Evolutionary conservation across 1,284 basidiomycete genomes (phyloP).

Genomic region (Melampsora americana): DNA sequence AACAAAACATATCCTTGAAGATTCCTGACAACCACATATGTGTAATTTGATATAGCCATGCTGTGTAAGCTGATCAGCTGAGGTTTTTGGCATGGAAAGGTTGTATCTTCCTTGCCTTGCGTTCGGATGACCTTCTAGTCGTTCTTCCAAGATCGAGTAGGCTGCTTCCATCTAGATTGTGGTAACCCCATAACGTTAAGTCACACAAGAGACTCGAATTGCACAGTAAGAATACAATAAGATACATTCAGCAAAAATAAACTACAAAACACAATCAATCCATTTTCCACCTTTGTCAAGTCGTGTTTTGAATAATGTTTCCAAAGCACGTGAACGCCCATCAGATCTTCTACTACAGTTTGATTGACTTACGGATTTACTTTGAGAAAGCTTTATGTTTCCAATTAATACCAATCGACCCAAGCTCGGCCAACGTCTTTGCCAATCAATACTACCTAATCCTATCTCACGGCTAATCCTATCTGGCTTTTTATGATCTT

Average conservation of each 20-base stretch:
- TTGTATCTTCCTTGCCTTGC: too few relatives aligned
- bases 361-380: not conserved
- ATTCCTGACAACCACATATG: too few relatives aligned
- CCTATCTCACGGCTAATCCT: not conserved
- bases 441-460: constrained; percentile 5
- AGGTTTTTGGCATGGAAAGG: too few relatives aligned
- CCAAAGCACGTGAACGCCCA: not conserved
- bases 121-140: too few relatives aligned
- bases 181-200: too few relatives aligned
- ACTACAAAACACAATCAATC: constrained; percentile 3
- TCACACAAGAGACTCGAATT: too few relatives aligned
- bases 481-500: not conserved
- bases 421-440: not conserved
- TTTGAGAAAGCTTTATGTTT: not conserved
- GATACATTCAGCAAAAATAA: not conserved
- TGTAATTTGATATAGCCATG: too few relatives aligned
- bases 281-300: constrained; percentile 5
- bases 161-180: too few relatives aligned
- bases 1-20: too few relatives aligned
- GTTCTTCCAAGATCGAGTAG: too few relatives aligned
- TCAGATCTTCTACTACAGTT: not conserved
- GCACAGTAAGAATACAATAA: not conserved
- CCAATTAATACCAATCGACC: not conserved
- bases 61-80: too few relatives aligned
- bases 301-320: constrained; percentile 1